Percentiles rank a stretch among this genome's conserved stretches.
These are phyloP conservation scores for Ophiostoma australiae DNA, from an alignment of 2,329 filamentous ascomycete species.

Conservation along the genomic window DNA sequence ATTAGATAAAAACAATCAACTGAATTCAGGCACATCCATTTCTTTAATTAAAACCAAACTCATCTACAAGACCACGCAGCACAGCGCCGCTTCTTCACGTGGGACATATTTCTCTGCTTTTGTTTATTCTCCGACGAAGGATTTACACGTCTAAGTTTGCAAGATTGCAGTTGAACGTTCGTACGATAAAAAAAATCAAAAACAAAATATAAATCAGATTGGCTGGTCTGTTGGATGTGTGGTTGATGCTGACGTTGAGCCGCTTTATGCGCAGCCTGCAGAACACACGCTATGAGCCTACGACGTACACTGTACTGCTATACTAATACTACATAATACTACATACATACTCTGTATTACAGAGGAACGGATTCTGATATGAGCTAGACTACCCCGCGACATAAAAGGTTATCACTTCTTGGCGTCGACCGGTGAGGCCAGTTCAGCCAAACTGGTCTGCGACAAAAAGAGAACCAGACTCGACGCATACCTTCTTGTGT, in stretches of 20 bases:
- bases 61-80: neutral
- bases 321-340: neutral
- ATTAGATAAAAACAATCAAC: neutral
- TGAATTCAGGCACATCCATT: too few species aligned
- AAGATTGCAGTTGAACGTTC: neutral
- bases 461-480: neutral
- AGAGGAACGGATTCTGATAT: too few species aligned
- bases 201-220: neutral
- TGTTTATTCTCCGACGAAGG: neutral
- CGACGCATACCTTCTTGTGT: neutral
- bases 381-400: neutral
- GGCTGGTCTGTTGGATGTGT: neutral
- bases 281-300: too few species aligned
- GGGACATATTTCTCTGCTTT: neutral
- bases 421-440: neutral
- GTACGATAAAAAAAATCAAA: neutral
- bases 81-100: neutral
- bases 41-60: too few species aligned
- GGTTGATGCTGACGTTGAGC: neutral
- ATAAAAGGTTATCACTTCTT: neutral
- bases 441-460: neutral
- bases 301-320: neutral
- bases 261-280: neutral
- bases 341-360: too few species aligned
- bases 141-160: neutral